Percentiles rank a stretch among this genome's conserved stretches.
Evolutionary conservation across 1,139 yeast species (phyloP).

Genomic region (Candida pseudoviswanathii): DNA sequence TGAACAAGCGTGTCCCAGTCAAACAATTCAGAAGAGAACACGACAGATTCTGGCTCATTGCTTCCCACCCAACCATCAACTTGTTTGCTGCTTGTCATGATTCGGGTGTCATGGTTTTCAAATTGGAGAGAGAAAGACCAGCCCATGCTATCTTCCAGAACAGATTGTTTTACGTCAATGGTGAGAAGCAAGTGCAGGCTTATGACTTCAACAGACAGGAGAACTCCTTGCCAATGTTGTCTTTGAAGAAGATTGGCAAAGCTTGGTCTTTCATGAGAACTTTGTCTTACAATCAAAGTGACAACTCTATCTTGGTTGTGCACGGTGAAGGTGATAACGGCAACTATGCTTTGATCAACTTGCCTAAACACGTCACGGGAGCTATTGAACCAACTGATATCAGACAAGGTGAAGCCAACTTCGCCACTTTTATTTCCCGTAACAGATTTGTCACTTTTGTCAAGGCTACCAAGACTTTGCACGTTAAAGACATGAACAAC

Average conservation of each 20-base stretch:
- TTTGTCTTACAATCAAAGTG: slow-evolving; percentile 89
- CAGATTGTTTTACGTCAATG: slow-evolving; percentile 72
- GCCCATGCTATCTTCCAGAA: slow-evolving; percentile 76
- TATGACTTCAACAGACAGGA: slow-evolving; percentile 67
- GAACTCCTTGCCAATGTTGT: slow-evolving; percentile 75
- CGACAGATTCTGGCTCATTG: slow-evolving; percentile 93
- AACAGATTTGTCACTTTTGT: slow-evolving; percentile 87
- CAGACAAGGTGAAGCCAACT: slow-evolving; percentile 78
- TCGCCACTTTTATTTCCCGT: slow-evolving; percentile 90
- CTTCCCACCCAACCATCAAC: slow-evolving; percentile 87
- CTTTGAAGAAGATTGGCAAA: slow-evolving; percentile 82
- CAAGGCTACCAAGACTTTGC: slow-evolving; percentile 64
- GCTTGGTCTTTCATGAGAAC: slow-evolving; percentile 86
- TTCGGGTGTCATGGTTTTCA: slow-evolving; percentile 97
- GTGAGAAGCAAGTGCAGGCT: slow-evolving; percentile 83
- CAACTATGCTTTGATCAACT: slow-evolving; percentile 70
- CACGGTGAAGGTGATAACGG: slow-evolving; percentile 67
- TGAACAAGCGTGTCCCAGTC: slow-evolving; percentile 89
- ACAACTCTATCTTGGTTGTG: slow-evolving; percentile 81
- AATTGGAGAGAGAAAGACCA: slow-evolving; percentile 96
- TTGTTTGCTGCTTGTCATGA: slow-evolving; percentile 97
- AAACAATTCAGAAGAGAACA: slow-evolving; percentile 93
- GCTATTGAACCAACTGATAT: slow-evolving; percentile 87
- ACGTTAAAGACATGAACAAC: slow-evolving; percentile 82
- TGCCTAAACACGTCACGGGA: slow-evolving; percentile 89